Conservation (phyloP, 495 filamentous ascomycete genomes). For the Penicillium canescens region DNA sequence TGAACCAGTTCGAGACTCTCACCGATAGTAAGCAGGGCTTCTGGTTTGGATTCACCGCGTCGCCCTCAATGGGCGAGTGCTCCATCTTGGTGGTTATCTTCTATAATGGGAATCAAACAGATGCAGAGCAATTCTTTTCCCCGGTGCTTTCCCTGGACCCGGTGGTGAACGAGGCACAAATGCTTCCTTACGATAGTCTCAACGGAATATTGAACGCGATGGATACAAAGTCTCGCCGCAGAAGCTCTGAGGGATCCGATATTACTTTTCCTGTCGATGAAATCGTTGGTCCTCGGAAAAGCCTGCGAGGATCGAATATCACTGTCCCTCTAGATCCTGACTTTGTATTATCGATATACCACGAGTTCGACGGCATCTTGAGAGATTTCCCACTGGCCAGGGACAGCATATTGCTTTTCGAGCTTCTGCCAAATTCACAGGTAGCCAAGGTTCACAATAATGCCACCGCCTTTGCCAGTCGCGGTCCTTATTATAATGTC, state of each 20-base stretch:
- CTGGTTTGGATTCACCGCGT: constrained; percentile 31
- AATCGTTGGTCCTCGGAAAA: too few relatives aligned
- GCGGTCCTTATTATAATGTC: constrained; percentile 21
- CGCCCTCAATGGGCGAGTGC: constrained; percentile 21
- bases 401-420: constrained; percentile 13
- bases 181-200: constrained; percentile 27
- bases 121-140: constrained; percentile 33
- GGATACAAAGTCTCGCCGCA: not conserved
- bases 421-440: constrained; percentile 14
- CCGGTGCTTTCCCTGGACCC: constrained; percentile 27
- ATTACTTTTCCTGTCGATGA: constrained; percentile 5
- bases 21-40: constrained; percentile 19
- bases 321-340: constrained; percentile 3
- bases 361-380: constrained; percentile 11
- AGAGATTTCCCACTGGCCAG: constrained; percentile 2
- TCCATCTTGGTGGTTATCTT: constrained; percentile 33
- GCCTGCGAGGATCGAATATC: too few relatives aligned
- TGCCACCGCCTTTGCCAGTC: constrained; percentile 17
- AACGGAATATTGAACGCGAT: constrained; percentile 4
- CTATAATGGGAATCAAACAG: constrained; percentile 43
- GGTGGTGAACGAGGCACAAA: constrained; percentile 17
- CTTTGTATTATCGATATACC: constrained; percentile 11
- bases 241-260: constrained; percentile 9
- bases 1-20: constrained; percentile 34
- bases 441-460: constrained; percentile 4